These are phyloP conservation scores for Penicillium nordicum DNA, from an alignment of 2,329 filamentous ascomycete species.

Conservation along the genomic window DNA sequence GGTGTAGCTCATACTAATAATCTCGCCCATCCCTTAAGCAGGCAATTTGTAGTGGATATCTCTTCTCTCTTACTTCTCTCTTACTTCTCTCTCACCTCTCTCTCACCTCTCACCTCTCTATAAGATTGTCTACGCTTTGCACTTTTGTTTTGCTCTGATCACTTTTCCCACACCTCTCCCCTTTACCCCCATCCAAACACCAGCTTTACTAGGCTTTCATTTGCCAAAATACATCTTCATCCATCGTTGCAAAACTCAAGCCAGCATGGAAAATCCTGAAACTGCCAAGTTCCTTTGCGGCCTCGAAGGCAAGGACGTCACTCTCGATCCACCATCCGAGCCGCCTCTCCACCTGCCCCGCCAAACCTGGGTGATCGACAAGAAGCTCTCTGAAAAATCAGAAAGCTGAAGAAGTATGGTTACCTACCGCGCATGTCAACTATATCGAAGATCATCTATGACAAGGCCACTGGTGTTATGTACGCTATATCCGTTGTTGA, in stretches of 20 bases:
- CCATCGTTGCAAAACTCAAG: neutral
- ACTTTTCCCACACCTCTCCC: neutral
- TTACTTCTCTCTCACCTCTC: too few species aligned
- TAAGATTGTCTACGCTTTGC: too few species aligned
- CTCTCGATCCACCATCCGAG: constrained; percentile 9
- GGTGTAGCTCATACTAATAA: too few species aligned
- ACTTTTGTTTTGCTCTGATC: too few species aligned
- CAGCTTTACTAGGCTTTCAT: neutral
- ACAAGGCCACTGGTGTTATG: neutral
- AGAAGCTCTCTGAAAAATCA: constrained; percentile 8
- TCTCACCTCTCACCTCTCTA: too few species aligned
- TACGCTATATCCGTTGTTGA: neutral
- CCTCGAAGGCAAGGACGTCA: constrained; percentile 10
- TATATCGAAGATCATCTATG: neutral
- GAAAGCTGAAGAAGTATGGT: neutral
- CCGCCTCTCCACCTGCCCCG: constrained; percentile 6
- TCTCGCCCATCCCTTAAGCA: too few species aligned
- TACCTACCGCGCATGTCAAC: neutral
- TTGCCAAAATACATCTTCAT: neutral
- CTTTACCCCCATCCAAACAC: neutral
- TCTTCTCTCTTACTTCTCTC: too few species aligned
- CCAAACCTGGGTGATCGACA: constrained; percentile 13
- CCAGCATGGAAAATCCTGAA: constrained; percentile 4
- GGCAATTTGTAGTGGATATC: too few species aligned
- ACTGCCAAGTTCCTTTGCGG: constrained; percentile 8